These are phyloP conservation scores for Salix dunnii DNA, from an alignment of 345 rosid species.

Conservation along the genomic window DNA sequence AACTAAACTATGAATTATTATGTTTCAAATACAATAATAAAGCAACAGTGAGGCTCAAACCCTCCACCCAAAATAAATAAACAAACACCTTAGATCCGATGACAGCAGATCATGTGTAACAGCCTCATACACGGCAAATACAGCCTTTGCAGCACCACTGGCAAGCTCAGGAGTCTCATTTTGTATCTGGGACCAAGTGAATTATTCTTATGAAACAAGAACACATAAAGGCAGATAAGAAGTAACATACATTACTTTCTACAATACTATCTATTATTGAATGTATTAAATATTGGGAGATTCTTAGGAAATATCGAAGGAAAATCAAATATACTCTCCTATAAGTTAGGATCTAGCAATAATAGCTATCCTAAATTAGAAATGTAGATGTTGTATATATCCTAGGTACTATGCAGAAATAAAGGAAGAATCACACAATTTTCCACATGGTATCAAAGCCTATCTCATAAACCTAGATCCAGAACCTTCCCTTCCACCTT, in stretches of 20 bases:
- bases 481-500: too few species aligned
- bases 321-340: too few species aligned
- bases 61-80: not conserved
- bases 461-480: too few species aligned
- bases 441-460: too few species aligned
- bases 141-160: constrained; percentile 85
- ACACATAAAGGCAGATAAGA: not conserved
- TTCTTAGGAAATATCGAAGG: too few species aligned
- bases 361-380: too few species aligned
- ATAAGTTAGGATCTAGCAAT: too few species aligned
- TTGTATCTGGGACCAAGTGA: constrained; percentile 58
- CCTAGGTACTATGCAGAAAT: too few species aligned
- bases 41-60: not conserved
- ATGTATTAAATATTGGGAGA: too few species aligned
- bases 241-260: not conserved
- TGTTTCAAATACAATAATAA: not conserved
- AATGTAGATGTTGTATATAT: too few species aligned
- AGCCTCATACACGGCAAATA: constrained; percentile 71
- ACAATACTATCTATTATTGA: too few species aligned
- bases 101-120: constrained; percentile 89
- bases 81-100: constrained; percentile 65
- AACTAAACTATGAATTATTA: not conserved
- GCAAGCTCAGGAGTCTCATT: constrained; percentile 67
- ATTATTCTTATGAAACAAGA: constrained; percentile 4
- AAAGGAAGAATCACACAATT: too few species aligned